These are phyloP conservation scores for Golubevia pallescens DNA, from an alignment of 1,284 basidiomycete species.

Conservation along the genomic window DNA sequence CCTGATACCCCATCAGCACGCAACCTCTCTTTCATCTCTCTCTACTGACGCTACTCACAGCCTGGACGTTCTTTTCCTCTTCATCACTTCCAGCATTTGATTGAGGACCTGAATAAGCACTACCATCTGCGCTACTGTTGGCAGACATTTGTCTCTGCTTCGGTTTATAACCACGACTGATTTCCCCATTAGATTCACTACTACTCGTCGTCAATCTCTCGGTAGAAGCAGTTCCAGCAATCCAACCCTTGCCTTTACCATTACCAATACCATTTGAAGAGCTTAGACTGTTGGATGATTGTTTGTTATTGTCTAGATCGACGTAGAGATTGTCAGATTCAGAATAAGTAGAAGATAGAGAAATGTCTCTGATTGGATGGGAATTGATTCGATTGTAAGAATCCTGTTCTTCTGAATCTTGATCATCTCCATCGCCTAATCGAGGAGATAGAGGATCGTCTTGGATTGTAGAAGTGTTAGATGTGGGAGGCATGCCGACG, in stretches of 20 bases:
- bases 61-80: neutral
- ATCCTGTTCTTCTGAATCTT: neutral
- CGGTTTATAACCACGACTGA: too few relatives aligned
- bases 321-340: neutral
- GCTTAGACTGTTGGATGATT: neutral
- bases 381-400: neutral
- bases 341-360: neutral
- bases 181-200: neutral
- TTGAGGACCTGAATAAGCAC: neutral
- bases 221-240: neutral
- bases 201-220: neutral
- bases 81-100: neutral
- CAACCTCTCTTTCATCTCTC: neutral
- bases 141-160: neutral
- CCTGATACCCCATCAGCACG: too few relatives aligned
- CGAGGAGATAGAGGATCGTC: neutral
- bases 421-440: neutral
- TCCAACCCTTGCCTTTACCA: neutral
- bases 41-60: neutral
- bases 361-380: neutral
- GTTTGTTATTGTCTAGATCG: neutral
- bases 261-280: neutral
- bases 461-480: too few relatives aligned
- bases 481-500: too few relatives aligned
- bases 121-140: neutral